Evolutionary conservation across 179 eudicot genomes (phyloP).

Genomic region (Gypsophila paniculata): DNA sequence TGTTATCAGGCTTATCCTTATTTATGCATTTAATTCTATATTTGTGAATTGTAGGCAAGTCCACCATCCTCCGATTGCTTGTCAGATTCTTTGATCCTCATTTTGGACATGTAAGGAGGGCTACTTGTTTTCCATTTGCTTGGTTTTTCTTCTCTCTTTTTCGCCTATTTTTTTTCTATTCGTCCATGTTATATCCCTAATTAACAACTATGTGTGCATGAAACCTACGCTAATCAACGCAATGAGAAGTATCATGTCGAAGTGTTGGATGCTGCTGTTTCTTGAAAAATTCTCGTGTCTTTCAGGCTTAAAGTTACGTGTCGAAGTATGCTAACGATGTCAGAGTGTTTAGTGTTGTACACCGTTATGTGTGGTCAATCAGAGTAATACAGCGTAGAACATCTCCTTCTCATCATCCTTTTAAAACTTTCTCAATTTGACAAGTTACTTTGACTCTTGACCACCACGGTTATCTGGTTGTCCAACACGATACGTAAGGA

Average conservation of each 20-base stretch:
- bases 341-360: too few species aligned
- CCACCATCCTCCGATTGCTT: conserved; percentile 82
- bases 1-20: background rate
- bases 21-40: background rate
- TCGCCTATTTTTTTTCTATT: background rate
- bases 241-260: too few species aligned
- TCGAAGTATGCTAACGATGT: too few species aligned
- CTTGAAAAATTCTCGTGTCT: too few species aligned
- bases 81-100: conserved; percentile 87
- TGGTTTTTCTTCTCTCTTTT: conserved; percentile 9
- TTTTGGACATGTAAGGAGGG: conserved; percentile 67
- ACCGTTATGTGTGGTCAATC: too few species aligned
- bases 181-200: background rate
- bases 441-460: background rate
- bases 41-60: conserved; percentile 58
- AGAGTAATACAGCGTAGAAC: background rate
- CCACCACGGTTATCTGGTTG: background rate
- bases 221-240: background rate
- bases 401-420: background rate
- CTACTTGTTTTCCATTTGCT: conserved; percentile 12
- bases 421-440: background rate
- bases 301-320: too few species aligned
- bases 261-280: too few species aligned
- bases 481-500: too few species aligned
- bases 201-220: background rate